Evolutionary conservation across 148 eudicot species (phyloP).

Genomic region (Rhododendron mucronatum): DNA sequence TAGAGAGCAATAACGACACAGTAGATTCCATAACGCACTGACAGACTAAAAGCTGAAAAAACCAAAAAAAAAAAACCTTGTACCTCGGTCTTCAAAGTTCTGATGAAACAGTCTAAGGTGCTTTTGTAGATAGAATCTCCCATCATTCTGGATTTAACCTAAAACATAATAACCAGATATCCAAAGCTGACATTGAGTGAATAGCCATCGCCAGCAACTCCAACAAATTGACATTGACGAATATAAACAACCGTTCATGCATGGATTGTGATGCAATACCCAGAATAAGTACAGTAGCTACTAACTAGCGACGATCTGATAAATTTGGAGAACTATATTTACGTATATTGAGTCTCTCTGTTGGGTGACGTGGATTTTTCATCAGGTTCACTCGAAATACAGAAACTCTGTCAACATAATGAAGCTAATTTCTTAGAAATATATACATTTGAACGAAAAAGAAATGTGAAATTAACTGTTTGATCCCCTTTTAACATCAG

Average conservation of each 20-base stretch:
- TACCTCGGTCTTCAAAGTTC: constrained; percentile 74
- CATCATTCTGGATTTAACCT: constrained; percentile 98
- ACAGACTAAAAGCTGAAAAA: background rate
- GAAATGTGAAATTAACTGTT: background rate
- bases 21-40: background rate
- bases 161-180: constrained; percentile 31
- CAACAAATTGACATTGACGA: constrained; percentile 15
- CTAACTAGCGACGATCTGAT: background rate
- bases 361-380: background rate
- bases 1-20: background rate
- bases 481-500: background rate
- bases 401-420: background rate
- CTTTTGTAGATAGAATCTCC: constrained; percentile 70
- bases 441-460: background rate
- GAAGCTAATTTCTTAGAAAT: background rate
- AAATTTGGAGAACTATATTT: background rate
- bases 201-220: constrained; percentile 30
- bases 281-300: background rate
- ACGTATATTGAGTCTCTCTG: background rate
- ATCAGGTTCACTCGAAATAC: constrained; percentile 1
- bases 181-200: constrained; percentile 28
- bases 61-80: background rate
- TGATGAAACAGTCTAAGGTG: constrained; percentile 69
- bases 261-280: background rate
- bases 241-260: background rate